Conservation (phyloP, 192 early-diverging fungal genomes). For the Geosiphon pyriformis region DNA sequence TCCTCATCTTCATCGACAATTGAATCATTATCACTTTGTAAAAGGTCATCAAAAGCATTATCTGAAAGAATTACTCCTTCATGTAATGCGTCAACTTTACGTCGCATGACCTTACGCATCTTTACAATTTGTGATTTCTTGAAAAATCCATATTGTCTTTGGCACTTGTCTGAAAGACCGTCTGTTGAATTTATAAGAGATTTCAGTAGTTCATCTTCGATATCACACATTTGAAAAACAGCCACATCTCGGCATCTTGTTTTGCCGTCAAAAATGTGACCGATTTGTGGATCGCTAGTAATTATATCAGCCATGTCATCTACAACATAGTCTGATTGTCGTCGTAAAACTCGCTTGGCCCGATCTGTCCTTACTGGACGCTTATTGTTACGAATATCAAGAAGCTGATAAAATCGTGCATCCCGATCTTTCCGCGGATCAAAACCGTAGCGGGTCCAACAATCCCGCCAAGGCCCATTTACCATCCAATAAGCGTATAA, state of each 20-base stretch:
- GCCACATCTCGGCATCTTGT: background rate
- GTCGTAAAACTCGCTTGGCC: constrained; percentile 10
- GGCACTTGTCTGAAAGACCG: constrained; percentile 7
- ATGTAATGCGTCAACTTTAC: constrained; percentile 15
- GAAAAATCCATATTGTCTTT: constrained; percentile 26
- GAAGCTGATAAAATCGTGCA: constrained; percentile 25
- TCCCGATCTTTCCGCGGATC: constrained; percentile 33
- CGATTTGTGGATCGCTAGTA: background rate
- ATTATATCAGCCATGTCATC: background rate
- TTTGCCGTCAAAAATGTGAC: constrained; percentile 23
- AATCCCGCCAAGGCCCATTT: constrained; percentile 43
- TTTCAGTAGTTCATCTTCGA: constrained; percentile 28
- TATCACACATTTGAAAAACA: constrained; percentile 29
- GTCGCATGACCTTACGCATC: constrained; percentile 19
- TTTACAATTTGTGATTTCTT: constrained; percentile 4
- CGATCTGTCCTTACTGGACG: constrained; percentile 3
- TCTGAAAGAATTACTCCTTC: constrained; percentile 8
- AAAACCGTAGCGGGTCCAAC: constrained; percentile 43
- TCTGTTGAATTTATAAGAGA: constrained; percentile 22
- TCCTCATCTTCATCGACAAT: constrained; percentile 8
- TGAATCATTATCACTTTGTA: background rate
- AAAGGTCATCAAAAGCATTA: constrained; percentile 13
- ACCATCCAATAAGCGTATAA: constrained; percentile 31
- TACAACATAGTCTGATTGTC: background rate
- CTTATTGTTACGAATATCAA: constrained; percentile 17